Evolutionary conservation across 306 rosid species (phyloP), one percentile per base, ranked within the genome.

Genomic region (Inga oerstediana): DNA sequence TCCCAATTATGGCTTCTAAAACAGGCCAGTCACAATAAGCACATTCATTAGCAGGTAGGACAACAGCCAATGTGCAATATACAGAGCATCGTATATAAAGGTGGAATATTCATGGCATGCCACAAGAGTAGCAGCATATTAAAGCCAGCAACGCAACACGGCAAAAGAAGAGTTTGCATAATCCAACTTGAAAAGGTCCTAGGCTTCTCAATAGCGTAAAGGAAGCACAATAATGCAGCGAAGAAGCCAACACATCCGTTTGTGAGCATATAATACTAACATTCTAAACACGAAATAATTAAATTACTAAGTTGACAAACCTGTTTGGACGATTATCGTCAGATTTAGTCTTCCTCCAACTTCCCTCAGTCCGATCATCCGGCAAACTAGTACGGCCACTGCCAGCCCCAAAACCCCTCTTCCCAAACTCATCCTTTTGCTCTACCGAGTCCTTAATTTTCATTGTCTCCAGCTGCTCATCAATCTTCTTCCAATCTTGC

Each of bases 401-500:
- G 11, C 88, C 77, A 41, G 79, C 81, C 41, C 90, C 94, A 39
- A 89, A 93, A 77, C 88, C 84, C 86, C 85, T 92, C 87, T 83
- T 95, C 56, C 89, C 94, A 74, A 87, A 87, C 3, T 84, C 74
- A 5, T 88, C 93, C 0, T 27, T 82, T 72, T 58, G 88, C 67
- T 85, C 97, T 5, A n/a, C 84, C 19, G 51, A 4, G 62, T 91
- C 98, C 87, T 92, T 93, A 56, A 89, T 80, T 88, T 92, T 95
- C 85, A 71, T 24, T 24, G 86, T 84, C 83, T 91, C 95, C 78
- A 95, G 97, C 79, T 95, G 87, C 86, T 93, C 96, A 51, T 95
- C 97, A 84, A 93, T 90, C 90, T 91, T 90, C 92, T 93, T 95
- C 96, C 94, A 93, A 81, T 95, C 98, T 76, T 89, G 91, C 43